Conservation (phyloP, 345 rosid species). For the Bruguiera gymnorhiza region DNA sequence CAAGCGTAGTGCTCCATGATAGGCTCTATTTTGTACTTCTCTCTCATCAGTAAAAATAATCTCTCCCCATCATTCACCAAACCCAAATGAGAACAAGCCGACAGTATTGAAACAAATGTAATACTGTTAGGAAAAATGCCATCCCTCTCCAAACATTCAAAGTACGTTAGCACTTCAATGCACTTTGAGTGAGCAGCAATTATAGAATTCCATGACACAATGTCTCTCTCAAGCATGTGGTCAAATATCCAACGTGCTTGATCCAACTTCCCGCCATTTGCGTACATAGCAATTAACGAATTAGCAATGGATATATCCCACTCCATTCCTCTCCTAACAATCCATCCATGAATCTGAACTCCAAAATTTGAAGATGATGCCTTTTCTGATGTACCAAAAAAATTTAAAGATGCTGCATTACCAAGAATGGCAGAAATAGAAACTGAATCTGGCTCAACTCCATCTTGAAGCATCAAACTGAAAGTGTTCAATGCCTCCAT, state of each 20-base stretch:
- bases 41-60: conserved; percentile 51
- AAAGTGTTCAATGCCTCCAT: conserved; percentile 51
- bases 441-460: conserved; percentile 63
- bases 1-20: conserved; percentile 78
- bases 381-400: conserved; percentile 28
- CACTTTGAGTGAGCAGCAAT: conserved; percentile 60
- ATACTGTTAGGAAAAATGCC: conserved; percentile 48
- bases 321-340: conserved; percentile 50
- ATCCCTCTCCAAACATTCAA: conserved; percentile 53
- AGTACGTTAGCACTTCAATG: conserved; percentile 45
- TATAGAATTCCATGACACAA: conserved; percentile 80
- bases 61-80: conserved; percentile 62
- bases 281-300: conserved; percentile 58
- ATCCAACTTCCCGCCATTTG: conserved; percentile 43
- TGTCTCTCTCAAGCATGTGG: conserved; percentile 63
- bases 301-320: conserved; percentile 57
- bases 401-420: conserved; percentile 35
- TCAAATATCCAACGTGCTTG: conserved; percentile 55
- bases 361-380: conserved; percentile 41
- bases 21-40: conserved; percentile 42
- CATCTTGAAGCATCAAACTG: conserved; percentile 48
- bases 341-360: conserved; percentile 73
- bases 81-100: conserved; percentile 67
- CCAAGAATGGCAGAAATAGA: conserved; percentile 63
- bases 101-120: conserved; percentile 76